A percentile compares a stretch with the other conserved stretches of the same genome.
Conservation (phyloP, 2,329 filamentous ascomycete genomes). For the Fusarium devonianum region DNA sequence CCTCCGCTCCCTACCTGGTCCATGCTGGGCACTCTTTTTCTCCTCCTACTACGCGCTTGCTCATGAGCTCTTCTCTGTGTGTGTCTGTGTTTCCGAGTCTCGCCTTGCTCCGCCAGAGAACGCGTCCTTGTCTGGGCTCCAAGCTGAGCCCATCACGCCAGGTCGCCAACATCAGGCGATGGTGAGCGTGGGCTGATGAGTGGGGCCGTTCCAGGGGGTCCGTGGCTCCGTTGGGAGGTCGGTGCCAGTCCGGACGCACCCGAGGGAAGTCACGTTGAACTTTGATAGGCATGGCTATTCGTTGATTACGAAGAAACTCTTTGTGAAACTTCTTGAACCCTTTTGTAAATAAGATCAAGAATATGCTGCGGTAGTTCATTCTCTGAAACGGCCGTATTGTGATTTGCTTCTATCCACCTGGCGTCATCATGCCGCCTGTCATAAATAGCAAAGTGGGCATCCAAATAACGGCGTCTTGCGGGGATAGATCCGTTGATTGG, state of each 20-base stretch:
- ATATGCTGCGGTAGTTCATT: neutral
- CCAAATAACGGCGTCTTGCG: conserved; percentile 13
- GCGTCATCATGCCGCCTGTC: conserved; percentile 21
- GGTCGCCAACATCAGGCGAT: conserved; percentile 41
- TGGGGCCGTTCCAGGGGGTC: conserved; percentile 38
- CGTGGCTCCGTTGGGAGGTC: conserved; percentile 27
- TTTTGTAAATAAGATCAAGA: too few relatives aligned
- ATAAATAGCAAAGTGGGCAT: conserved; percentile 11
- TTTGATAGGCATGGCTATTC: too few relatives aligned
- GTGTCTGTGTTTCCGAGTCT: too few relatives aligned
- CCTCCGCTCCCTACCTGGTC: conserved; percentile 16
- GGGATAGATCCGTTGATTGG: conserved; percentile 13
- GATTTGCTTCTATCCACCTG: conserved; percentile 6
- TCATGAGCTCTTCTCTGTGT: conserved; percentile 19
- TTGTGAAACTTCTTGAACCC: too few relatives aligned
- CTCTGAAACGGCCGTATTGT: neutral
- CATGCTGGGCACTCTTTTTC: neutral
- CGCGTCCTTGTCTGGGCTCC: neutral
- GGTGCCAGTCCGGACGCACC: conserved; percentile 37
- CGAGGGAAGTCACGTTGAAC: too few relatives aligned
- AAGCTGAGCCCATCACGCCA: conserved; percentile 43
- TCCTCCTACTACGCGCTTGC: conserved; percentile 14
- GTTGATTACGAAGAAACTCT: neutral
- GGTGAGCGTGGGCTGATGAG: conserved; percentile 37
- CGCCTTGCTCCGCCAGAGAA: conserved; percentile 39